phyloP scores from a whole-genome alignment of 225 moss, liverwort and hornwort species.

The Straminergon stramineum region DNA sequence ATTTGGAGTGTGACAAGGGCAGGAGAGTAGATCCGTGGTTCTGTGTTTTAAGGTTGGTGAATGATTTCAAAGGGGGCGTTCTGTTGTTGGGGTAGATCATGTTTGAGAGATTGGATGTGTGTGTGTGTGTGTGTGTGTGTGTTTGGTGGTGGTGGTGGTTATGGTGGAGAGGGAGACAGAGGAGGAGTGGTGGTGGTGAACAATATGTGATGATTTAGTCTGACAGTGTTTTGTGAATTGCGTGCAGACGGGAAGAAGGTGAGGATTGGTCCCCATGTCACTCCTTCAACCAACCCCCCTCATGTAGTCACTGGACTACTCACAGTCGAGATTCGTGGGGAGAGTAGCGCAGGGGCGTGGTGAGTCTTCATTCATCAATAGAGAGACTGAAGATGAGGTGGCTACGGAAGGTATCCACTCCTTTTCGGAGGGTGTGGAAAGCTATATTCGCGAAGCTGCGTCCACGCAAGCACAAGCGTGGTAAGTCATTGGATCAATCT shows the following conservation, averaged over 20 bases:
- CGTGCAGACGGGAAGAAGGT: constrained; percentile 6
- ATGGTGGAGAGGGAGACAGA: no score
- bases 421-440: constrained; percentile 48
- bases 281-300: neutral
- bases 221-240: neutral
- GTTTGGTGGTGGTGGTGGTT: neutral
- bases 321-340: neutral
- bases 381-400: constrained; percentile 21
- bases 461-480: constrained; percentile 50
- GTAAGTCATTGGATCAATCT: neutral
- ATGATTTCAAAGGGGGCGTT: neutral
- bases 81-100: neutral
- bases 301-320: constrained; percentile 32
- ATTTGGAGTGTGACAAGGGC: neutral
- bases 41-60: neutral
- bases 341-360: neutral
- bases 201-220: neutral
- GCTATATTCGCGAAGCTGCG: constrained; percentile 45
- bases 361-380: neutral
- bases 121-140: neutral
- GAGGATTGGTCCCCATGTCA: constrained; percentile 10
- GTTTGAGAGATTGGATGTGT: neutral
- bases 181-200: neutral
- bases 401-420: constrained; percentile 49
- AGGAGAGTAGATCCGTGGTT: neutral